phyloP scores from a whole-genome alignment of 352 stramenopile species.

The Globisporangium nodosum region DNA sequence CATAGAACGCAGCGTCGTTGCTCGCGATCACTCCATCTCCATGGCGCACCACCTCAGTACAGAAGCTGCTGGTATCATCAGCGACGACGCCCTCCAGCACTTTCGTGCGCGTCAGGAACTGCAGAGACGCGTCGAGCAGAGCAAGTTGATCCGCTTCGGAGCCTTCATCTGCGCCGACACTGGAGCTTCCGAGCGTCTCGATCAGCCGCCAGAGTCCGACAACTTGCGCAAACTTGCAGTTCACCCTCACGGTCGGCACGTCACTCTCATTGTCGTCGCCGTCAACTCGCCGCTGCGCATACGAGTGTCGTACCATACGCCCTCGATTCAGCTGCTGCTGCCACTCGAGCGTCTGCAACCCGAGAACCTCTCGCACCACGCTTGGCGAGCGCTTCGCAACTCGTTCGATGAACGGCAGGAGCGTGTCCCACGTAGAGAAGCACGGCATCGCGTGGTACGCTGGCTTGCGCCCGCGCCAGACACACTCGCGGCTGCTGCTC shows the following conservation, averaged over 20 bases:
- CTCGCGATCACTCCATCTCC: too few species aligned
- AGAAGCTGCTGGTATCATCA: neutral
- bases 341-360: conserved; percentile 1
- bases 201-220: conserved; percentile 46
- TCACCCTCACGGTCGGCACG: conserved; percentile 14
- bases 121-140: conserved; percentile 16
- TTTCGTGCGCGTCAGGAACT: conserved; percentile 19
- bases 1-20: conserved; percentile 12
- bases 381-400: conserved; percentile 28
- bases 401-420: conserved; percentile 46
- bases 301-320: too few species aligned
- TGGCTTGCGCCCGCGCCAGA: conserved; percentile 46
- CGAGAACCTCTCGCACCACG: conserved; percentile 21
- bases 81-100: conserved; percentile 11
- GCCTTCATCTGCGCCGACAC: conserved; percentile 6
- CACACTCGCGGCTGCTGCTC: conserved; percentile 27
- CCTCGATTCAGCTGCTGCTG: neutral
- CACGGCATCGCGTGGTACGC: conserved; percentile 61
- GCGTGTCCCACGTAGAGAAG: conserved; percentile 42
- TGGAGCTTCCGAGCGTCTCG: conserved; percentile 27
- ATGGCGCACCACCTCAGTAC: too few species aligned
- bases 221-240: conserved; percentile 62
- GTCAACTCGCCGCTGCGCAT: too few species aligned
- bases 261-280: too few species aligned
- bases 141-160: conserved; percentile 3